phyloP scores from a whole-genome alignment of 1,284 basidiomycete species.

The Kwoniella shivajii region DNA sequence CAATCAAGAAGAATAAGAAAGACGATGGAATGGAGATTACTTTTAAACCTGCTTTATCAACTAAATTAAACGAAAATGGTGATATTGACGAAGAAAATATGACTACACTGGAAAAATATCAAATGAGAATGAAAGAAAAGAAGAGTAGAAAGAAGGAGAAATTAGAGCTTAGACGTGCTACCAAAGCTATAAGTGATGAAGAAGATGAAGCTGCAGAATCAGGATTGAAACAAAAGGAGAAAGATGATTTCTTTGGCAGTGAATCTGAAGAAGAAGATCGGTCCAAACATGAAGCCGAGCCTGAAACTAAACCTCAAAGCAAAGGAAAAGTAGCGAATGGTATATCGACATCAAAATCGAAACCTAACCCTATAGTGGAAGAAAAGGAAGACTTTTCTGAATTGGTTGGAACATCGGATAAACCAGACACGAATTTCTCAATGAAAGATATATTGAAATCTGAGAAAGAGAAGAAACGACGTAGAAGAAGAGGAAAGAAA shows the following conservation, averaged over 20 bases:
- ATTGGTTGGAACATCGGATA: slow-evolving; percentile 10
- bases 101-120: slow-evolving; percentile 78
- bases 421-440: slow-evolving; percentile 66
- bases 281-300: slow-evolving; percentile 19
- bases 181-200: slow-evolving; percentile 39
- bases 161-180: slow-evolving; percentile 49
- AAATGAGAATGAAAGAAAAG: slow-evolving; percentile 84
- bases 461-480: slow-evolving; percentile 69
- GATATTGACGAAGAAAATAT: slow-evolving; percentile 62
- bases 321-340: neutral
- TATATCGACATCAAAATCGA: slow-evolving; percentile 3
- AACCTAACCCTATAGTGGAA: slow-evolving; percentile 10
- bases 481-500: slow-evolving; percentile 58
- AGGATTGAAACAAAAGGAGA: slow-evolving; percentile 13
- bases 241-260: slow-evolving; percentile 75
- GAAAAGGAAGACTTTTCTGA: slow-evolving; percentile 6
- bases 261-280: slow-evolving; percentile 57
- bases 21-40: slow-evolving; percentile 82
- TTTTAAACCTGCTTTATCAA: slow-evolving; percentile 79
- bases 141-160: slow-evolving; percentile 65
- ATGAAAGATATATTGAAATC: slow-evolving; percentile 86
- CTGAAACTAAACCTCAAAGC: slow-evolving; percentile 9
- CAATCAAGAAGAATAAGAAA: slow-evolving; percentile 25
- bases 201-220: slow-evolving; percentile 9
- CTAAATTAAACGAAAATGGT: slow-evolving; percentile 46